Percentiles rank a stretch among this genome's conserved stretches.
Evolutionary conservation across 2,329 filamentous ascomycete genomes (phyloP).

Genomic region (Sclerotinia glacialis): DNA sequence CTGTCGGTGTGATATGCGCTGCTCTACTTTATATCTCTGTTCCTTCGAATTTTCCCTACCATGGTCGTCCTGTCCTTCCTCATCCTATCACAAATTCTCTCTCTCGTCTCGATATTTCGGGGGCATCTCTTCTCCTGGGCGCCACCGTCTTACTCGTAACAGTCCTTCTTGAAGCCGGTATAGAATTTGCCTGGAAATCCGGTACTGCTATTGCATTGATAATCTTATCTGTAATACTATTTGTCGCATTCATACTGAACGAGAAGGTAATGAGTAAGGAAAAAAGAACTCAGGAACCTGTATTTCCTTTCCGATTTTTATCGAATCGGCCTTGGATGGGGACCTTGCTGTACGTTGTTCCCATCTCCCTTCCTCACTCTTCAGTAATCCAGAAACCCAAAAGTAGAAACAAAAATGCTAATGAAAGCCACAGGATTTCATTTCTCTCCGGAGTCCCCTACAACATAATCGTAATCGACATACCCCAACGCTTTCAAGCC

Average conservation of each 20-base stretch:
- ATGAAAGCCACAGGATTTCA: no score
- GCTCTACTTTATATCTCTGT: neutral
- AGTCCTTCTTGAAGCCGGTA: neutral
- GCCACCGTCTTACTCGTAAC: neutral
- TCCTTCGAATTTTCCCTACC: no score
- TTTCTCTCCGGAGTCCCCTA: no score
- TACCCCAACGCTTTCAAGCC: no score
- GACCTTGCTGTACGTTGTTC: neutral
- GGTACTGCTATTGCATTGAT: neutral
- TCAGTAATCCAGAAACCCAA: no score
- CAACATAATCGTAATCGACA: no score
- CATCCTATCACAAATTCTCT: neutral
- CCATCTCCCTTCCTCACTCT: no score
- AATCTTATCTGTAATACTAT: neutral
- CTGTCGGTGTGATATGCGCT: neutral
- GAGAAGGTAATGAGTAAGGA: neutral
- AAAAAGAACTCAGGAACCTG: neutral
- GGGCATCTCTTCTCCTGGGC: neutral
- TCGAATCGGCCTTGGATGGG: constrained; percentile 4
- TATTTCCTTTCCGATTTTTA: constrained; percentile 8
- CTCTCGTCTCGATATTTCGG: neutral
- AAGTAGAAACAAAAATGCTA: no score
- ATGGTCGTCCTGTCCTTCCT: no score
- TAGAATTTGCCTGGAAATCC: constrained; percentile 3
- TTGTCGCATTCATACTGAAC: neutral